Evolutionary conservation across 2,329 filamentous ascomycete genomes (phyloP), one percentile per base, ranked within the genome.

Genomic region (Simplicillium aogashimaense): DNA sequence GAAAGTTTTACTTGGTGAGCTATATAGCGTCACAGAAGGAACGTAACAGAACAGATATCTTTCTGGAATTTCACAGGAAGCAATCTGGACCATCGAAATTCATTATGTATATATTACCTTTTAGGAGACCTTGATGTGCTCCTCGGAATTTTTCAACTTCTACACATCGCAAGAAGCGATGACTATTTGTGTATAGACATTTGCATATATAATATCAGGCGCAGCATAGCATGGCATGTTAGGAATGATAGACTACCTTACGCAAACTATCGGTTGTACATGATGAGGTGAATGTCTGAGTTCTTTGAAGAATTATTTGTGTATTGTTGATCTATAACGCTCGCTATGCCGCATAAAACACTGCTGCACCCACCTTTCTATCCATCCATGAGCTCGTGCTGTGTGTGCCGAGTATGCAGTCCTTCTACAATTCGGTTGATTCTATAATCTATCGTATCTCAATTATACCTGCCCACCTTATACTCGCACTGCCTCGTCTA

Each of bases 1-100:
- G 85, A 90, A 63, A 80, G 76, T 45, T 90, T 90, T 52, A 81
- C 77, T 1, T 79, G 74, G 74, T 78, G 57, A 59, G 31, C 17
- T 28, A 18, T 34, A 8, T 15, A 36, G 7, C 5, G 17, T 36
- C 16, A 13, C 34, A 3, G 9, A 18, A 7, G 9, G 18, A 7
- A 17, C 34, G 11, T 36, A 17, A 17, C 34, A 15, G 12, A 7
- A 17, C 16, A 17, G 15, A 17, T 17, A 9, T 36, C 17, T 18
- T 12, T 17, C 16, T 36, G 15, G 14, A 4, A 18, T 15, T 15
- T 36, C n/a, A 17, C n/a, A 17, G 20, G 20, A 25, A 25, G 6
- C 20, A 25, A 25, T 25, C 20, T 25, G 20, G 20, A 25, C 5
- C 20, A 25, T 25, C 20, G 9, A 9, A 9, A 25, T 32, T 42